Conservation (phyloP, 2,329 filamentous ascomycete genomes). For the Sporothrix sp. region DNA sequence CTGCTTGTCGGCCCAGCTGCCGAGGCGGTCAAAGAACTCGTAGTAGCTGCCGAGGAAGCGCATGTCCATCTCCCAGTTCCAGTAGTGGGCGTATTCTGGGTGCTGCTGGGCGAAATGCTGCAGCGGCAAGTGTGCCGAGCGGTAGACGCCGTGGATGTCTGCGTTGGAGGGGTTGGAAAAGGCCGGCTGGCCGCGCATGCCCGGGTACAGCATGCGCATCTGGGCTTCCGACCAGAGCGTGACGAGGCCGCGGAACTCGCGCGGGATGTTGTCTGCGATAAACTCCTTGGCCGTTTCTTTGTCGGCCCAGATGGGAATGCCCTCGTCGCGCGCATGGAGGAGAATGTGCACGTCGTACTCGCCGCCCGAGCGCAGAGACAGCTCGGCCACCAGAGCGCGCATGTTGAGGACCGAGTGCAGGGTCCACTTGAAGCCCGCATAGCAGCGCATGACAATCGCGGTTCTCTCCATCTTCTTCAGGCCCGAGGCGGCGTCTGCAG, state of each 20-base stretch:
- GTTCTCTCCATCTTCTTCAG: slow-evolving; percentile 47
- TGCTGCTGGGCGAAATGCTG: slow-evolving; percentile 55
- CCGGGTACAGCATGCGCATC: slow-evolving; percentile 68
- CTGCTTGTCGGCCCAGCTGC: slow-evolving; percentile 57
- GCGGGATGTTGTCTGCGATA: slow-evolving; percentile 56
- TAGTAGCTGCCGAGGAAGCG: slow-evolving; percentile 57
- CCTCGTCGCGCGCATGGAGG: slow-evolving; percentile 72
- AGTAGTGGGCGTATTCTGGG: slow-evolving; percentile 56
- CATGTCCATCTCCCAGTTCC: slow-evolving; percentile 65
- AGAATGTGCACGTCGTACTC: slow-evolving; percentile 79
- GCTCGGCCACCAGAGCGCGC: slow-evolving; percentile 69
- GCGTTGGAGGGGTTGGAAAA: slow-evolving; percentile 43
- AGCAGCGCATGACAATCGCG: slow-evolving; percentile 70
- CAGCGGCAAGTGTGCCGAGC: slow-evolving; percentile 52
- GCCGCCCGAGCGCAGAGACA: slow-evolving; percentile 66
- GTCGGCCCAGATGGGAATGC: slow-evolving; percentile 73
- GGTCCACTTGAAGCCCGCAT: slow-evolving; percentile 70
- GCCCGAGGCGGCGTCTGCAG: slow-evolving; percentile 1
- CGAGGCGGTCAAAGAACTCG: slow-evolving; percentile 61
- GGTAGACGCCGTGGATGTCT: slow-evolving; percentile 60
- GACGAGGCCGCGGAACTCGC: slow-evolving; percentile 69
- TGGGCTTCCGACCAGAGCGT: slow-evolving; percentile 79
- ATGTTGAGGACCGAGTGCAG: slow-evolving; percentile 70
- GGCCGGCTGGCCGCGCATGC: slow-evolving; percentile 59
- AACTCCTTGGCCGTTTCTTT: slow-evolving; percentile 61